Base-by-base conservation (phyloP, 202 grass and related monocot species). In the Schoenoplectus tabernaemontani region DNA sequence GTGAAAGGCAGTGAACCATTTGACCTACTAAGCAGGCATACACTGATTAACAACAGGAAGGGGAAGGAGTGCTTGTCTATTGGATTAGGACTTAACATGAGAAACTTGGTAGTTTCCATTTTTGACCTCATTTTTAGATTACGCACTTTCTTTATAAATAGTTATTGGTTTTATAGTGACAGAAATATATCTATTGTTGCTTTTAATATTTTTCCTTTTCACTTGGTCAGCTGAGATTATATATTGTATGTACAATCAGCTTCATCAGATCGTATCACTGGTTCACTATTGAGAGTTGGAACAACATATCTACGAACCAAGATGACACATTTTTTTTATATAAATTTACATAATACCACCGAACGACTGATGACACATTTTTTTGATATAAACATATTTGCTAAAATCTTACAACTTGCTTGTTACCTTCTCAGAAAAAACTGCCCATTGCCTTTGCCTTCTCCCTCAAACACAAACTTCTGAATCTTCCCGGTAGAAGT, bases 401-500 rank as follows among this genome's bases (percentile, higher is more conserved):
- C 9, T 13, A 12, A 26, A 17, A 44, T 32, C 37, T 79, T 79
- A 64, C 77, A 79, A 79, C 57, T n/a, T n/a, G n/a, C n/a, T 59
- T 42, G 7, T 64, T 59, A 59, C 56, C 39, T 80, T 69, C 58
- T 82, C 83, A 46, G 76, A n/a, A 87, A 15, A 87, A 72, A 71
- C 85, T 91, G 36, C 85, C 91, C 87, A n/a, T 84, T 12, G 60
- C 76, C 79, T 82, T 79, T 10, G 87, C 83, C 42, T 88, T 97
- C 24, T 87, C 86, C 20, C 87, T 86, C 46, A n/a, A 91, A 88
- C 2, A 97, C 36, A 71, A n/a, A 97, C 48, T 97, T 90, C 42
- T 93, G 84, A 65, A 88, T 92, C 86, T 97, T 93, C 72, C 91
- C 94, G 8, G 89, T 92, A 0, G 91, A 87, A 9, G 94, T 97